These are phyloP conservation scores for Annulohypoxylon stygium DNA, from an alignment of 495 filamentous ascomycete species.

Conservation along the genomic window DNA sequence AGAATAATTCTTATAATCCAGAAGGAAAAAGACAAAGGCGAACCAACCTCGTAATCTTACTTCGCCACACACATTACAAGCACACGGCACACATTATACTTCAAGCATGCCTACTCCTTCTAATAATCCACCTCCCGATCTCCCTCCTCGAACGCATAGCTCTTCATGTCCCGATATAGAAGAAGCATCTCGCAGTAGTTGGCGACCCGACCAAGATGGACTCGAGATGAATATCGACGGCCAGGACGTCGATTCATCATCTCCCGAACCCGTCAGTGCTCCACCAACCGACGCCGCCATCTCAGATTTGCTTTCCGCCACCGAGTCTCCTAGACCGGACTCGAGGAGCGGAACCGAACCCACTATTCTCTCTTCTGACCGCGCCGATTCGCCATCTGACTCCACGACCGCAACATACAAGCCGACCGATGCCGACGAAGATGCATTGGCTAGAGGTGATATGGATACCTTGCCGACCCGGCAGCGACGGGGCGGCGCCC, in stretches of 20 bases:
- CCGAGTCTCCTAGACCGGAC: slow-evolving; percentile 56
- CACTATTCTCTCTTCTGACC: slow-evolving; percentile 38
- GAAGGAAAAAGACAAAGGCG: slow-evolving; percentile 22
- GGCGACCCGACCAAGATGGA: slow-evolving; percentile 49
- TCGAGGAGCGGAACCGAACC: slow-evolving; percentile 45
- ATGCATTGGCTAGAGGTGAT: slow-evolving; percentile 34
- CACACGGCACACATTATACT: background rate
- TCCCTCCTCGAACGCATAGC: slow-evolving; percentile 55
- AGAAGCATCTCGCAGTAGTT: slow-evolving; percentile 34
- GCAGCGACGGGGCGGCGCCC: slow-evolving; percentile 28
- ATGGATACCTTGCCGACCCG: slow-evolving; percentile 18
- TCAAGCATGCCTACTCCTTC: slow-evolving; percentile 67
- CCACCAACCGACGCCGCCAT: slow-evolving; percentile 11
- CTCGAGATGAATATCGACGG: slow-evolving; percentile 45
- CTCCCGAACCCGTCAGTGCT: slow-evolving; percentile 41
- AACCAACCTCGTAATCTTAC: background rate
- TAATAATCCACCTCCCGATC: slow-evolving; percentile 55
- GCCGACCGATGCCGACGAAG: slow-evolving; percentile 54
- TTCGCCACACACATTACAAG: background rate
- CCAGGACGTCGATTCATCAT: slow-evolving; percentile 41
- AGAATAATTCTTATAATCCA: background rate
- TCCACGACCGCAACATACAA: slow-evolving; percentile 43
- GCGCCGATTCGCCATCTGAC: slow-evolving; percentile 40
- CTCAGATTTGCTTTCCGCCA: slow-evolving; percentile 50
- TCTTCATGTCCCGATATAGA: slow-evolving; percentile 64